phyloP scores from a whole-genome alignment of 108 stramenopile genomes.

The Cylindrotheca fusiformis region DNA sequence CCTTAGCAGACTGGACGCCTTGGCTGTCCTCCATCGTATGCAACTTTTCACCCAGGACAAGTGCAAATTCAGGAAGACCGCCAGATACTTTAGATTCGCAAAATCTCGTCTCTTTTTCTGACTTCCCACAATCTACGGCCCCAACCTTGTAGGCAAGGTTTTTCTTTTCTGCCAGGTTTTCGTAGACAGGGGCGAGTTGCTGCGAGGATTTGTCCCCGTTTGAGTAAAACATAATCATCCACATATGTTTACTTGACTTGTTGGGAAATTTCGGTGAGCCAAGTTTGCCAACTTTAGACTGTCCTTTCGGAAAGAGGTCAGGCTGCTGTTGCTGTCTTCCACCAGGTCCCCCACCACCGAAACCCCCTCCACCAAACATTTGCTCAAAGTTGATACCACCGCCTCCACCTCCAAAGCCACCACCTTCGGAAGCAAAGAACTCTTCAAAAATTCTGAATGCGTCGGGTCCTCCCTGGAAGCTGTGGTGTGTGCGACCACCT shows the following conservation, averaged over 20 bases:
- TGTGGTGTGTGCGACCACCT: constrained; percentile 26
- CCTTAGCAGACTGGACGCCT: constrained; percentile 28
- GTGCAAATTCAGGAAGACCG: constrained; percentile 54
- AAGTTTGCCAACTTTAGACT: constrained; percentile 51
- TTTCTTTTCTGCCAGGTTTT: constrained; percentile 48
- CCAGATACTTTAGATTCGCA: constrained; percentile 41
- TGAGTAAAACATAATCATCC: constrained; percentile 72
- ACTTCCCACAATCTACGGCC: constrained; percentile 66
- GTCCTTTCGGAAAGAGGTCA: constrained; percentile 60
- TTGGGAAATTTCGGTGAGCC: constrained; percentile 77
- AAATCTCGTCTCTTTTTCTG: constrained; percentile 39
- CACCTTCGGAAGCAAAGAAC: constrained; percentile 4
- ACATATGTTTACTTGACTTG: constrained; percentile 56
- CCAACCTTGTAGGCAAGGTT: constrained; percentile 68
- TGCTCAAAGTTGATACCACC: constrained; percentile 14
- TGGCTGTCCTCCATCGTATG: constrained; percentile 21
- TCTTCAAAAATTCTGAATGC: neutral
- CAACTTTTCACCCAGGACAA: constrained; percentile 62
- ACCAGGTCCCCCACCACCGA: constrained; percentile 23
- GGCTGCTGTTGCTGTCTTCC: constrained; percentile 20
- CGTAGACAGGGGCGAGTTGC: constrained; percentile 26
- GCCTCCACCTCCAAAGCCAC: constrained; percentile 35
- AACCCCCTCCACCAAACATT: constrained; percentile 25
- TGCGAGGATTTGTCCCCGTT: constrained; percentile 28
- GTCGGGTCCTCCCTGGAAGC: neutral